Conservation (phyloP, 2,329 filamentous ascomycete genomes). For the Teratosphaeria gauchensis region DNA sequence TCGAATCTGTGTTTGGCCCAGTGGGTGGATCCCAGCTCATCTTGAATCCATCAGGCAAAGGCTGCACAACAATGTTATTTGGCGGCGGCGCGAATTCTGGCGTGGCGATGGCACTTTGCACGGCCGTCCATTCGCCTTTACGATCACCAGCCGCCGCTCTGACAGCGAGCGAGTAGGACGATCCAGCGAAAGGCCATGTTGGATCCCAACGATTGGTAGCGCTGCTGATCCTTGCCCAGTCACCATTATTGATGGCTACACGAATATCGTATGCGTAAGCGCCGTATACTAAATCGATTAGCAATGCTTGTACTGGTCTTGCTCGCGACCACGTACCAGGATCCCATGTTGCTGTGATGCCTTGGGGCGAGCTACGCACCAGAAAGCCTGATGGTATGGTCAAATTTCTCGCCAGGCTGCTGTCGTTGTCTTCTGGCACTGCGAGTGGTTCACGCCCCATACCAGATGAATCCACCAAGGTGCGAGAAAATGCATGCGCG, state of each 20-base stretch:
- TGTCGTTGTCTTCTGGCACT: not conserved
- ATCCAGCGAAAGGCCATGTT: not conserved
- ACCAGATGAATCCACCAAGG: conserved; percentile 12
- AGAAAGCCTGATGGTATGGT: not conserved
- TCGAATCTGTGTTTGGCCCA: not conserved
- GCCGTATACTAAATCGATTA: not conserved
- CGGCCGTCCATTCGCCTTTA: not conserved
- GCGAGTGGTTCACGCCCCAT: not conserved
- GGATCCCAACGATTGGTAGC: not conserved
- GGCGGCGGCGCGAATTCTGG: not conserved
- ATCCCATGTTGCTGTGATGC: not conserved
- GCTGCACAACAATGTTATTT: not conserved
- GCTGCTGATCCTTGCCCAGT: not conserved
- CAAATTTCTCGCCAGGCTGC: not conserved
- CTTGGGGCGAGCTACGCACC: not conserved
- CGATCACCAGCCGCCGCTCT: not conserved
- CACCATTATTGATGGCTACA: not conserved
- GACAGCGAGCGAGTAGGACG: not conserved
- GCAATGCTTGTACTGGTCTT: not conserved
- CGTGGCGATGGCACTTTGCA: not conserved
- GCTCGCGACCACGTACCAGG: not conserved
- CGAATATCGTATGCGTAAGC: not conserved
- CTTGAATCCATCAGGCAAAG: not conserved
- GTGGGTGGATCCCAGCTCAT: not conserved
- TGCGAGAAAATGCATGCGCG: conserved; percentile 30